Evolutionary conservation across 164 flowering plant genomes (phyloP), one percentile per base, ranked within the genome.

Genomic region (Chloranthus sessilifolius): DNA sequence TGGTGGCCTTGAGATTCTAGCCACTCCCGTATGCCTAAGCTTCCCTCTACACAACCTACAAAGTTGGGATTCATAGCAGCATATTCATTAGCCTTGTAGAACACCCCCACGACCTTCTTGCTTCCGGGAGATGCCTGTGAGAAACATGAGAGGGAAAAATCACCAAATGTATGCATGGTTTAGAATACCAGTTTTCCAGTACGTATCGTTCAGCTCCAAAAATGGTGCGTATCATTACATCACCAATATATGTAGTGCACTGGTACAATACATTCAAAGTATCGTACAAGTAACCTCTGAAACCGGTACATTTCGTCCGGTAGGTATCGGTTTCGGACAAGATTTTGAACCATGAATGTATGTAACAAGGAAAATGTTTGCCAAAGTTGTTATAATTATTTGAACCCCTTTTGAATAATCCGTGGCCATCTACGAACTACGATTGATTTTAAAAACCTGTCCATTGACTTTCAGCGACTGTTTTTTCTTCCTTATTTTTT

Each of bases 41-140:
- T 76, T 30, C 70, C 53, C 71, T 92, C 99, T 14, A 57, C 86
- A 58, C 97, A 88, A 22, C 97, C 97, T 4, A 92, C 52, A 48
- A 92, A 92, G 47, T 88, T 78, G n/a, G 96, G 95, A 61, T 92
- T 92, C 83, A 58, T 62, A 0, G 77, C 29, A 8, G 94, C 94
- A 70, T 92, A 88, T 39, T 92, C 95, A 42, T 84, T 78, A 29
- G 85, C 98, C 69, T 88, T 88, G 79, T 92, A 92, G 59, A 92
- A 88, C 54, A 92, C 98, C 23, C 98, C 98, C 26, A 92, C 98
- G 49, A 92, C 84, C 76, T 88, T 92, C 57, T 88, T 85, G 69
- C 85, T 79, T 7, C 83, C 96, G 8, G 84, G 39, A 37, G 89
- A 68, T 55, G 82, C 88, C 98, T 91, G 78, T 50, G 36, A 23